Conservation (phyloP, 2,329 filamentous ascomycete genomes). For the Blastomyces gilchristii region DNA sequence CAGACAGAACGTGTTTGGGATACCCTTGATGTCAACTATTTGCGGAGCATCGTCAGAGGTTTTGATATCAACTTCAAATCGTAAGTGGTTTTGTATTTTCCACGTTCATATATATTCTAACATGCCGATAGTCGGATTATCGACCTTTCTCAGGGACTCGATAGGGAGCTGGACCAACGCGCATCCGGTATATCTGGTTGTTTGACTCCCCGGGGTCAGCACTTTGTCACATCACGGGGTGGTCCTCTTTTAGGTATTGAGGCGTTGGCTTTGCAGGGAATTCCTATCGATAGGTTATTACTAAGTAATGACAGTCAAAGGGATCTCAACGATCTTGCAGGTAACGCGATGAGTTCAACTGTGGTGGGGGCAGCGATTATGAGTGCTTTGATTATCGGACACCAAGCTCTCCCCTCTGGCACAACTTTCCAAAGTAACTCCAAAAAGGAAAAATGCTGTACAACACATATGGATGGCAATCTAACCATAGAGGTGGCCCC, state of each 20-base stretch:
- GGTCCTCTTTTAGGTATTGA: slow-evolving; percentile 54
- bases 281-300: slow-evolving; percentile 52
- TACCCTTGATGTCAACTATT: slow-evolving; percentile 52
- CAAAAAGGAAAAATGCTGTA: neutral
- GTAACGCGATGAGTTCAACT: slow-evolving; percentile 70
- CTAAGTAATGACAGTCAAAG: slow-evolving; percentile 53
- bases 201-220: slow-evolving; percentile 55
- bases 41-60: slow-evolving; percentile 40
- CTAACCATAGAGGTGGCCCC: slow-evolving; percentile 13
- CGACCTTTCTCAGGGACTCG: slow-evolving; percentile 64
- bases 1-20: slow-evolving; percentile 55
- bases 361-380: slow-evolving; percentile 57
- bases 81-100: slow-evolving; percentile 24
- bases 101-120: slow-evolving; percentile 8
- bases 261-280: slow-evolving; percentile 55
- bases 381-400: slow-evolving; percentile 43
- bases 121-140: slow-evolving; percentile 31
- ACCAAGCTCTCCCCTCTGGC: slow-evolving; percentile 22
- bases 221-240: slow-evolving; percentile 51
- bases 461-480: slow-evolving; percentile 6
- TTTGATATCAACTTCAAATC: slow-evolving; percentile 52
- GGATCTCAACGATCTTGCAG: slow-evolving; percentile 59
- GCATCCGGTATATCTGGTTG: slow-evolving; percentile 53
- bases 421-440: neutral
- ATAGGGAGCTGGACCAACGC: slow-evolving; percentile 43